Evolutionary conservation across 495 filamentous ascomycete genomes (phyloP).

Genomic region (Penicillium diatomitis): DNA sequence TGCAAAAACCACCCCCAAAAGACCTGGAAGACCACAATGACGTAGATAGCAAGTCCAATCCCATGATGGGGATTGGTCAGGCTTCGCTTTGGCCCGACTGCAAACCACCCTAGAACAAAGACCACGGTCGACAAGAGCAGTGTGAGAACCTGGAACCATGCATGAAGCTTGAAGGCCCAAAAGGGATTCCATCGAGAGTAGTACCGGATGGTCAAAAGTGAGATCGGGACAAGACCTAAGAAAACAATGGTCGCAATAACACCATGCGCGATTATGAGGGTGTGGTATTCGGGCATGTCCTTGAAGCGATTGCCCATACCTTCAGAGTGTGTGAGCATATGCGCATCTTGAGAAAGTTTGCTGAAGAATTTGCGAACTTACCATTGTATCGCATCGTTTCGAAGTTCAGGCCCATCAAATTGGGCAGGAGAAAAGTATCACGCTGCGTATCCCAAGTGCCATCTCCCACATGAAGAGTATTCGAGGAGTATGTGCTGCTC

Average conservation of each 20-base stretch:
- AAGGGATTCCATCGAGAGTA: conserved; percentile 51
- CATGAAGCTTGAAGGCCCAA: conserved; percentile 66
- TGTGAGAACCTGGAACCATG: conserved; percentile 79
- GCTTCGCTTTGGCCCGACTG: conserved; percentile 45
- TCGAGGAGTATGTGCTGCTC: conserved; percentile 72
- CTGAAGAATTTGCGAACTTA: conserved; percentile 27
- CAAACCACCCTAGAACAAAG: conserved; percentile 24
- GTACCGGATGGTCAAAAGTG: conserved; percentile 73
- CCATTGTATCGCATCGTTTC: conserved; percentile 96
- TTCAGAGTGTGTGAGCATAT: conserved; percentile 15
- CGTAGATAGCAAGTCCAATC: conserved; percentile 85
- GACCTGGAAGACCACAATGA: conserved; percentile 70
- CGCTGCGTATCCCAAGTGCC: conserved; percentile 80
- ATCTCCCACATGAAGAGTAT: conserved; percentile 79
- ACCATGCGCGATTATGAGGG: conserved; percentile 72
- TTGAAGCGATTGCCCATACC: conserved; percentile 90
- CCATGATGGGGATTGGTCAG: conserved; percentile 92
- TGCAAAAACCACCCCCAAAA: conserved; percentile 68
- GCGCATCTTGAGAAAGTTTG: too few relatives aligned
- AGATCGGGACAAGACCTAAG: conserved; percentile 68
- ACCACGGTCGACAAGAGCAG: conserved; percentile 22
- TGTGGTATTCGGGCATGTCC: conserved; percentile 64
- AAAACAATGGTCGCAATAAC: conserved; percentile 83
- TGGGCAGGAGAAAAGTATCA: conserved; percentile 83
- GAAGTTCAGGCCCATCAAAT: conserved; percentile 78